Evolutionary conservation across 2,329 filamentous ascomycete genomes (phyloP).

Genomic region (Akanthomyces lecanii): DNA sequence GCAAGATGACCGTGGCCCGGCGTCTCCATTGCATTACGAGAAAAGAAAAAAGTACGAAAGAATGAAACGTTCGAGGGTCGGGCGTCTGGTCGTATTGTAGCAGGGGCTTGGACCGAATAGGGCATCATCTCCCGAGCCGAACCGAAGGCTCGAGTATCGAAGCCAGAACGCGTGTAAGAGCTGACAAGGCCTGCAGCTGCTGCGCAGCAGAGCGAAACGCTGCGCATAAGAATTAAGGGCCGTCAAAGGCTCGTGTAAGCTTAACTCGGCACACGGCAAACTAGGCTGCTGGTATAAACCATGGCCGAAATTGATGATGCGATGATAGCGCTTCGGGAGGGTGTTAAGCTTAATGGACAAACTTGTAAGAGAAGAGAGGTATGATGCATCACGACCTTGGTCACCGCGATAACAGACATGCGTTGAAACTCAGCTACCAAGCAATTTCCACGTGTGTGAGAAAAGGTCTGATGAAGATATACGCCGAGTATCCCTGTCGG

Average conservation of each 20-base stretch:
- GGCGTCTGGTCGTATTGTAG: not conserved
- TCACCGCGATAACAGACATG: no score
- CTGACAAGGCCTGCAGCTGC: not conserved
- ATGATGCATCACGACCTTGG: no score
- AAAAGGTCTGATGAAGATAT: not conserved
- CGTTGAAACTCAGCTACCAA: not conserved
- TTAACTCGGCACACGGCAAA: conserved; percentile 7
- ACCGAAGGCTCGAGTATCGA: not conserved
- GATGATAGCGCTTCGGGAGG: not conserved
- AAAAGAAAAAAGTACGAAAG: not conserved
- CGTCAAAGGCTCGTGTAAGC: not conserved
- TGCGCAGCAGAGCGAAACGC: not conserved
- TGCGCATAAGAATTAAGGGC: not conserved
- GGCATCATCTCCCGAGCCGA: not conserved
- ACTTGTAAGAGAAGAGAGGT: not conserved
- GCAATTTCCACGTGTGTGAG: not conserved
- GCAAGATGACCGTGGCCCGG: conserved; percentile 9
- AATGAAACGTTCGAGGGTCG: not conserved
- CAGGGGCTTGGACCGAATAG: not conserved
- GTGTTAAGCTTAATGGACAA: conserved; percentile 4
- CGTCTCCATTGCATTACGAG: conserved; percentile 10
- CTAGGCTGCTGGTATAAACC: not conserved
- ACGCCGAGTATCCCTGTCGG: no score
- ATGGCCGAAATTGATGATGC: not conserved
- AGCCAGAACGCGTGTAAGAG: not conserved